Conservation (phyloP, 805 yeast genomes). For the Zygosaccharomyces siamensis region DNA sequence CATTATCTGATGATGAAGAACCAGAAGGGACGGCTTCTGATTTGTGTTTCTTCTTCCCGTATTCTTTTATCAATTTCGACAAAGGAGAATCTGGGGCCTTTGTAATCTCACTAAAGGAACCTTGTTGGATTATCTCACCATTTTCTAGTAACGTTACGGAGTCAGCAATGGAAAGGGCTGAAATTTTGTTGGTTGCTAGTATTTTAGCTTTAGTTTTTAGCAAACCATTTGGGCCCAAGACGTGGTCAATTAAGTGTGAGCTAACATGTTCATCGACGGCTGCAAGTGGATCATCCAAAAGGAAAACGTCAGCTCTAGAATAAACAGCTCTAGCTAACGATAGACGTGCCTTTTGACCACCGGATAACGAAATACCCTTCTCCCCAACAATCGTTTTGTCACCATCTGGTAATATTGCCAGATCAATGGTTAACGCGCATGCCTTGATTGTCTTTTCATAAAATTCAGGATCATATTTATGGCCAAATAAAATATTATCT, state of each 20-base stretch:
- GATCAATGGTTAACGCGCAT: constrained; percentile 79
- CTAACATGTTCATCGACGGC: constrained; percentile 99
- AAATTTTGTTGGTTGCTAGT: constrained; percentile 81
- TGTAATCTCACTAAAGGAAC: constrained; percentile 50
- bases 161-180: constrained; percentile 73
- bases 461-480: constrained; percentile 71
- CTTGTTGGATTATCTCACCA: constrained; percentile 65
- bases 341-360: constrained; percentile 96
- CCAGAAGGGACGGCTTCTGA: constrained; percentile 10
- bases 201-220: constrained; percentile 68
- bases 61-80: constrained; percentile 53
- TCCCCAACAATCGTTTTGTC: constrained; percentile 94
- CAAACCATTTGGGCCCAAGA: constrained; percentile 76
- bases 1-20: constrained; percentile 16
- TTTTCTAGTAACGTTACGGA: constrained; percentile 62
- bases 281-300: constrained; percentile 87
- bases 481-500: constrained; percentile 90
- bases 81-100: constrained; percentile 44
- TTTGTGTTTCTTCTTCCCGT: constrained; percentile 45
- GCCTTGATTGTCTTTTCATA: constrained; percentile 79
- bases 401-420: constrained; percentile 78
- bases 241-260: constrained; percentile 73
- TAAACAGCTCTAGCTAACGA: constrained; percentile 95
- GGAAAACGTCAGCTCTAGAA: constrained; percentile 84
- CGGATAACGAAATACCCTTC: constrained; percentile 92